phyloP scores from a whole-genome alignment of 192 early-diverging fungal genomes.

The Umbelopsis ramanniana region DNA sequence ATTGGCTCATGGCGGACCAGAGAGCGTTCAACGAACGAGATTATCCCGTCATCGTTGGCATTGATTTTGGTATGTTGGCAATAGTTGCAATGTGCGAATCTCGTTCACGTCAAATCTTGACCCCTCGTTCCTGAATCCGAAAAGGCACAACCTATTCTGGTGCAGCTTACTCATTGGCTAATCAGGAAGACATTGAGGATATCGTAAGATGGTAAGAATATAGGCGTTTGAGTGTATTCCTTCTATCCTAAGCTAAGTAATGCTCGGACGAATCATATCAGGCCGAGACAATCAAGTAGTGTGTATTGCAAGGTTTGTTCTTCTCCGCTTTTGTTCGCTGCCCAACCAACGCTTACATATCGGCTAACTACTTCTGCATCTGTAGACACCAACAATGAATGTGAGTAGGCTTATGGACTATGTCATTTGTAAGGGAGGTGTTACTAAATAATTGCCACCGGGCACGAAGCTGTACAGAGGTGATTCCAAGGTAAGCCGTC shows the following conservation, averaged over 20 bases:
- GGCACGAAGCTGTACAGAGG: slow-evolving; percentile 45
- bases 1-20: not conserved
- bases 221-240: not conserved
- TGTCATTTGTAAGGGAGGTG: not conserved
- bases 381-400: slow-evolving; percentile 34
- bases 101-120: not conserved
- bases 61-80: slow-evolving; percentile 47
- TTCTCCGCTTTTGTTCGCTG: no score
- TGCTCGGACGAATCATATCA: not conserved
- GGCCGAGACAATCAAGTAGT: slow-evolving; percentile 33
- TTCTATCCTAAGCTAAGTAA: not conserved
- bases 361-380: not conserved
- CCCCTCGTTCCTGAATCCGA: not conserved
- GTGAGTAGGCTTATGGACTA: slow-evolving; percentile 6
- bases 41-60: slow-evolving; percentile 54
- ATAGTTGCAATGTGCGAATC: not conserved
- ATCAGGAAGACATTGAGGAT: slow-evolving; percentile 46
- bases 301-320: slow-evolving; percentile 20
- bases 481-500: slow-evolving; percentile 39
- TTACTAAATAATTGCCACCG: slow-evolving; percentile 24
- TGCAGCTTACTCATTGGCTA: slow-evolving; percentile 42
- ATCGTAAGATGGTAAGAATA: slow-evolving; percentile 46
- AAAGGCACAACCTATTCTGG: slow-evolving; percentile 55
- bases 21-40: slow-evolving; percentile 33
- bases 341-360: not conserved